Base-by-base conservation (phyloP, 768 basidiomycete genomes). In the Russula vinacea region DNA sequence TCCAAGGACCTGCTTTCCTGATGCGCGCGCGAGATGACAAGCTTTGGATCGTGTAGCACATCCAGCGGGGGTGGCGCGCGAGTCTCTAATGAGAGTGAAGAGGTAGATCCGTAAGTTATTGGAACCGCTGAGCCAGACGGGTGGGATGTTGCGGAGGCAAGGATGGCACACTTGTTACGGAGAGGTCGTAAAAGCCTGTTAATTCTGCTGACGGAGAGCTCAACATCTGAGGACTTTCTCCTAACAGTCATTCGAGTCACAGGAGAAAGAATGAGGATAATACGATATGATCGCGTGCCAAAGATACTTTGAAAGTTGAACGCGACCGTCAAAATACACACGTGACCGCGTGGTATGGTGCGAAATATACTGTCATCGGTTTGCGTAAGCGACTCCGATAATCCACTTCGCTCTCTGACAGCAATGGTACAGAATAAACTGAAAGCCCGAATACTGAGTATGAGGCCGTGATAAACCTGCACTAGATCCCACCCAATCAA, bases 161-260 rank as follows among this genome's bases (percentile, higher is more conserved):
- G 35, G 35, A 35, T 72, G 47, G 71, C 72, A 64, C 80, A 82
- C 70, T 81, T 82, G 68, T 74, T 78, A 55, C 78, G 77, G 37
- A 84, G 76, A 24, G 82, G 79, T 37, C 82, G 74, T 24, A 83
- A 72, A 10, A 82, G 73, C 49, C 82, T 78, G 60, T 76, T 76
- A 64, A 81, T 75, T 29, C 77, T 75, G 24, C 78, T 73, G 9
- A 75, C 74, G 1, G 79, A 76, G 47, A 81, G 72, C n/a, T 73
- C 50, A 47, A 59, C 37, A 29, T 29, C 29, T 29, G 29, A 29
- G 29, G 10, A 37, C 45, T n/a, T 29, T n/a, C 42, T 32, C 56
- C 40, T 51, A 39, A 29, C 24, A 24, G 42, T 24, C 62, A 63
- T 63, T 24, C 9, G 26, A 44, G 35, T 29, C 29, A 29, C n/a